These are phyloP conservation scores for Agaricus sinodeliciosus DNA, from an alignment of 768 basidiomycete genomes.

Conservation along the genomic window DNA sequence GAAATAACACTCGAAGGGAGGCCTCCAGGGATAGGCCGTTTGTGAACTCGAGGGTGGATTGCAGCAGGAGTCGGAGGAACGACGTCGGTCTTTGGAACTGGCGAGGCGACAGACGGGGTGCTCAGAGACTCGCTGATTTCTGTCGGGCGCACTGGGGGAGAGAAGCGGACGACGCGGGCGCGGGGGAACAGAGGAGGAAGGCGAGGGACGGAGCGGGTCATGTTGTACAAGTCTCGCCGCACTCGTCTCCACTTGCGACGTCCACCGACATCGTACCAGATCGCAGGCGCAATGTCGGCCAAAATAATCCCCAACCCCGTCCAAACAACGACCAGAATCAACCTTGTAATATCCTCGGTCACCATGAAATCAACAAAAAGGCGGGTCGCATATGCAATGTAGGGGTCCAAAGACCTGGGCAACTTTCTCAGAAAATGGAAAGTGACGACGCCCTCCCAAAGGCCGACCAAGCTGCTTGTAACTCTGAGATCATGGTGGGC, in stretches of 20 bases:
- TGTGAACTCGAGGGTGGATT: not conserved
- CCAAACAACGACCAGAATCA: conserved; percentile 34
- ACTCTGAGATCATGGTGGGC: conserved; percentile 42
- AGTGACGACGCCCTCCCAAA: conserved; percentile 76
- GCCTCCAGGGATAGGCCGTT: conserved; percentile 4
- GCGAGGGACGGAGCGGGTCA: conserved; percentile 17
- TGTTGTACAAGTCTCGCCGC: conserved; percentile 33
- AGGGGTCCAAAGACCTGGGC: conserved; percentile 62
- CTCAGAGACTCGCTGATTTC: conserved; percentile 9
- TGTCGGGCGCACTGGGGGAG: conserved; percentile 15
- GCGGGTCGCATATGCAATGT: conserved; percentile 60
- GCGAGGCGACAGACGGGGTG: conserved; percentile 6
- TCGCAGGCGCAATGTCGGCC: conserved; percentile 31
- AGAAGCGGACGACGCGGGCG: conserved; percentile 34
- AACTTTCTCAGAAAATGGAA: conserved; percentile 66
- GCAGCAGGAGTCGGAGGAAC: conserved; percentile 1
- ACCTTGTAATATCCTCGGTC: conserved; percentile 39
- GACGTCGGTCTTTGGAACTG: conserved; percentile 2
- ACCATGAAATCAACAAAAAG: conserved; percentile 66
- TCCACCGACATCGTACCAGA: conserved; percentile 34
- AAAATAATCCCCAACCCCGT: conserved; percentile 36
- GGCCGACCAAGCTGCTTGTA: conserved; percentile 62
- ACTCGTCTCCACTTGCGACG: conserved; percentile 32
- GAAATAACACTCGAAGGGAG: conserved; percentile 3
- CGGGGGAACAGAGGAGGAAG: conserved; percentile 31